Base-by-base conservation (phyloP, 106 monocot species). In the Platanthera guangdongensis region DNA sequence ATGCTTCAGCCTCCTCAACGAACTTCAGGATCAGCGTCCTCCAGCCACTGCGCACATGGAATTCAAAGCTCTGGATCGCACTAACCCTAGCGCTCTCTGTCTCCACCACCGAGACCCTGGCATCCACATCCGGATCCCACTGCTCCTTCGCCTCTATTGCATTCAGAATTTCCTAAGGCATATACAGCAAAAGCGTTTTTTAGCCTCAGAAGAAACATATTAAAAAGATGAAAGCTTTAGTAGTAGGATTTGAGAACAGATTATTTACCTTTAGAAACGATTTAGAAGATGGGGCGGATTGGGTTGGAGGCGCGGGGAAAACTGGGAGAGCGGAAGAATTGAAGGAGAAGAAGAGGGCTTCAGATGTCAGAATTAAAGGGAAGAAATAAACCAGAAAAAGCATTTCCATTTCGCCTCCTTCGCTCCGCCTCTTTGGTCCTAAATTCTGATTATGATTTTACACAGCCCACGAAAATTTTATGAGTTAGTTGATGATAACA, bases 21-120 rank as follows among this genome's bases (percentile, higher is more conserved):
- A 86, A 84, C 51, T 51, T 85, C 78, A 84, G 1, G 25, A 82
- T 18, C 81, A 83, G 63, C 47, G 76, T 30, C 57, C 75, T 72
- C 77, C 32, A 73, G n/a, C 80, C 87, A 0, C 74, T 78, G 28
- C 78, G 82, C 8, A 83, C 74, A 14, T 79, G 79, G 76, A 94
- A 86, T 78, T 94, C 90, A 80, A 88, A 87, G 51, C 81, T 76
- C 79, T 77, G 86, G 16, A 81, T 53, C 5, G 47, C 75, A 63
- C 86, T 87, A 51, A 85, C 54, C 48, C 70, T 78, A 3, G 75
- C 69, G 16, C 72, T 70, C 72, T 63, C 78, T 9, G 45, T 64
- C 48, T 86, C 83, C 47, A 83, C 49, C 21, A 77, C 80, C 51
- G 78, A 83, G 68, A 94, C 83, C 83, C 88, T 81, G 30, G 84